Evolutionary conservation across 352 stramenopile species (phyloP).

Genomic region (Globisporangium echinulatum): DNA sequence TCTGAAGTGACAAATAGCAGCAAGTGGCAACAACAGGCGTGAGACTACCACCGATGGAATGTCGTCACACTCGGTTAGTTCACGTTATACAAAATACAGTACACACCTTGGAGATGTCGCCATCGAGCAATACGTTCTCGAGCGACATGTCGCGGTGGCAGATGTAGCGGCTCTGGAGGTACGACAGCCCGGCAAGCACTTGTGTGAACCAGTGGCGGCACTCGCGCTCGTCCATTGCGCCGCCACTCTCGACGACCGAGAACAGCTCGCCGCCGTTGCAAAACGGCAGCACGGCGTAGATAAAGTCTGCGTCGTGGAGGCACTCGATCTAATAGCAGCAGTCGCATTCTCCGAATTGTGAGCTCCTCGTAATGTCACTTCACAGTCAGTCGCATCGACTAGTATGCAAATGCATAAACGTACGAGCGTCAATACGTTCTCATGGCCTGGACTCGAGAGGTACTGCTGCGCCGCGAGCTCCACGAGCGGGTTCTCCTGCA

Average conservation of each 20-base stretch:
- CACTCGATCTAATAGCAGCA: constrained; percentile 51
- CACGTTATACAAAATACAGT: background rate
- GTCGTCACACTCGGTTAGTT: no score
- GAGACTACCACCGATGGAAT: no score
- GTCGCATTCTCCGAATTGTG: no score
- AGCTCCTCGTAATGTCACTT: no score
- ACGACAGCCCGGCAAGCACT: constrained; percentile 71
- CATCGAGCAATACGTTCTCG: constrained; percentile 82
- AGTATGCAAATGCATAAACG: constrained; percentile 1
- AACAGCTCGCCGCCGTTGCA: constrained; percentile 83
- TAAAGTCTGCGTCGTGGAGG: constrained; percentile 77
- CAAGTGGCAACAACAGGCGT: no score
- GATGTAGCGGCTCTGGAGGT: constrained; percentile 80
- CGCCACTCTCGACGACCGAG: constrained; percentile 74
- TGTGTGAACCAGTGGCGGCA: constrained; percentile 83
- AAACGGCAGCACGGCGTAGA: constrained; percentile 81
- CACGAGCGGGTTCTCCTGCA: constrained; percentile 84
- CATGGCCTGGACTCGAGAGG: constrained; percentile 69
- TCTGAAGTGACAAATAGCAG: constrained; percentile 26
- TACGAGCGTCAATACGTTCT: constrained; percentile 81
- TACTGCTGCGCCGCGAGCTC: constrained; percentile 84
- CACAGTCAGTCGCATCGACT: no score
- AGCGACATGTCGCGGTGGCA: constrained; percentile 86
- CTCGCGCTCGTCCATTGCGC: constrained; percentile 69
- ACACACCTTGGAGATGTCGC: constrained; percentile 72